Evolutionary conservation across 805 yeast genomes (phyloP).

Genomic region (Starmerella potacharoeniae): DNA sequence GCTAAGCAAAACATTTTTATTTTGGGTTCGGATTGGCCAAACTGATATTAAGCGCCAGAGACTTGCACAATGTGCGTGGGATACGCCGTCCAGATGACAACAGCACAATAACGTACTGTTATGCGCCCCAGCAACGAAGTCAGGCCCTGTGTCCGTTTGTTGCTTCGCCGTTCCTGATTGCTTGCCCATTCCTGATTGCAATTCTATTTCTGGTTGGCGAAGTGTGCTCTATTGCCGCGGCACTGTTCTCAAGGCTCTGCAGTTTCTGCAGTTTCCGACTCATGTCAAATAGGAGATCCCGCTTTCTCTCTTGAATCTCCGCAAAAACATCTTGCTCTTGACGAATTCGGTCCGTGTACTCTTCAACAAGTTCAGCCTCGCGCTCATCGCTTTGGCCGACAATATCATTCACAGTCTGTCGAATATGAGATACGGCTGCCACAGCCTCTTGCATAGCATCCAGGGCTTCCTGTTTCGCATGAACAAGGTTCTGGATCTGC

Average conservation of each 20-base stretch:
- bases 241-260: background rate
- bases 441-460: slow-evolving; percentile 15
- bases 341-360: slow-evolving; percentile 12
- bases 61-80: no score
- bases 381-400: slow-evolving; percentile 7
- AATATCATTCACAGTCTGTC: slow-evolving; percentile 10
- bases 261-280: slow-evolving; percentile 1
- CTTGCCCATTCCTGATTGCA: no score
- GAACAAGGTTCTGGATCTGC: slow-evolving; percentile 17
- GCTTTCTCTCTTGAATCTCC: slow-evolving; percentile 11
- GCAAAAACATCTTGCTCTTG: slow-evolving; percentile 9
- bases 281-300: slow-evolving; percentile 11
- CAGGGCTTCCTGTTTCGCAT: slow-evolving; percentile 20
- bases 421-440: slow-evolving; percentile 11
- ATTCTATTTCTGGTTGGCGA: background rate
- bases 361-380: slow-evolving; percentile 6
- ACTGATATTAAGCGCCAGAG: no score
- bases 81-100: background rate
- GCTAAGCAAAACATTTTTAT: no score
- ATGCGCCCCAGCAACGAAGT: no score
- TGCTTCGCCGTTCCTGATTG: no score
- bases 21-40: no score
- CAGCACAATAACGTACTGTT: background rate
- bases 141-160: no score
- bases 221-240: background rate